Evolutionary conservation across 169 alveolate genomes (phyloP).

Genomic region (Plasmodium gaboni): DNA sequence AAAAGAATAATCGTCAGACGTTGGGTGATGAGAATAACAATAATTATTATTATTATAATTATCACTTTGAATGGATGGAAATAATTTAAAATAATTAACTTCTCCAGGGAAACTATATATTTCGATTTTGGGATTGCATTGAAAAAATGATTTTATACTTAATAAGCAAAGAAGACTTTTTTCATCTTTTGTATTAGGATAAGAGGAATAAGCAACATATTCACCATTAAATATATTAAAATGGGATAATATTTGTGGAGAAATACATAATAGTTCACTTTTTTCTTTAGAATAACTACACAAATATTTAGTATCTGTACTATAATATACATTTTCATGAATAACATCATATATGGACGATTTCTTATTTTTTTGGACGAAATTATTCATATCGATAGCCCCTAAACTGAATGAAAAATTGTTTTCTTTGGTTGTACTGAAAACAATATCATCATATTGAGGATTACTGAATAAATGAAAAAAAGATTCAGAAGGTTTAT

Average conservation of each 20-base stretch:
- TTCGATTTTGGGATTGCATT: slow-evolving; percentile 58
- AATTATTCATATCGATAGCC: slow-evolving; percentile 61
- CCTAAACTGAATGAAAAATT: slow-evolving; percentile 77
- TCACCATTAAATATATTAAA: slow-evolving; percentile 67
- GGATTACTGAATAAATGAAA: slow-evolving; percentile 76
- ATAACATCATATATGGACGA: slow-evolving; percentile 25
- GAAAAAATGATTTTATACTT: slow-evolving; percentile 59
- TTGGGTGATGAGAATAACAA: too few species aligned
- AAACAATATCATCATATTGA: slow-evolving; percentile 70
- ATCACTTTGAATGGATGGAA: slow-evolving; percentile 47
- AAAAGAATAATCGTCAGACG: slow-evolving; percentile 38
- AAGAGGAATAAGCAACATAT: slow-evolving; percentile 74
- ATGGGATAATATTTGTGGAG: slow-evolving; percentile 72
- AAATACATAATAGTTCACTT: slow-evolving; percentile 49
- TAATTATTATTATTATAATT: neutral
- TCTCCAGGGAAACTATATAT: slow-evolving; percentile 41
- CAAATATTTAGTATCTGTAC: slow-evolving; percentile 66
- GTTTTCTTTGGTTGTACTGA: slow-evolving; percentile 76
- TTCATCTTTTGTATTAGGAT: slow-evolving; percentile 62
- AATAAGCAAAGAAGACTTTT: slow-evolving; percentile 48
- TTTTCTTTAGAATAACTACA: slow-evolving; percentile 69
- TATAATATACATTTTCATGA: slow-evolving; percentile 54
- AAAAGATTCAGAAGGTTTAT: slow-evolving; percentile 64
- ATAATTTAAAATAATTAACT: slow-evolving; percentile 67
- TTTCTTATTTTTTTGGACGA: slow-evolving; percentile 51